Evolutionary conservation across 1,139 yeast species (phyloP).

Genomic region (Magnusiomyces sp.): DNA sequence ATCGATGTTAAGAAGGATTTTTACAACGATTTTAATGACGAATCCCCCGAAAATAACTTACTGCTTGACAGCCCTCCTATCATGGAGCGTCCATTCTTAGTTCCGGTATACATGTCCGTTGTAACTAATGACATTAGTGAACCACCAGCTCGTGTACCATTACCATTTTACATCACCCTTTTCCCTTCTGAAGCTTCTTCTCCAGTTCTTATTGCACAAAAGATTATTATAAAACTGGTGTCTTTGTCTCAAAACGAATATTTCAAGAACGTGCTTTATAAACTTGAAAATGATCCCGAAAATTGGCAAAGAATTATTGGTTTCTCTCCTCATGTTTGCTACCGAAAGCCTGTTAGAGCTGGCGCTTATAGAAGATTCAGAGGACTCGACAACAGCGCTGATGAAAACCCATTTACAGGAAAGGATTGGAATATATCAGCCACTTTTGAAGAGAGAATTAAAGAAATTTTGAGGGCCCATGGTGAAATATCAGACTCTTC

Average conservation of each 20-base stretch:
- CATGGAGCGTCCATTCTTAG: no score
- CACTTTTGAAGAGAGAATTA: not conserved
- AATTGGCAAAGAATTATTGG: not conserved
- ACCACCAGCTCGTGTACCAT: no score
- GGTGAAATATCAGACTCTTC: not conserved
- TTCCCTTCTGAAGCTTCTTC: slow-evolving; percentile 41
- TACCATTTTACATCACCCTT: slow-evolving; percentile 65
- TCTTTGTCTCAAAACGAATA: slow-evolving; percentile 1
- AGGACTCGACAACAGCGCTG: no score
- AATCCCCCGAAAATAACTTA: no score
- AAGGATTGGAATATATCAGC: not conserved
- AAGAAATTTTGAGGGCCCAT: not conserved
- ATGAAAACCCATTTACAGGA: slow-evolving; percentile 1
- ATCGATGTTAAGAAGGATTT: no score
- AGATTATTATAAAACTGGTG: slow-evolving; percentile 30
- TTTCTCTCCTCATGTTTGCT: not conserved
- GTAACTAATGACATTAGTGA: slow-evolving; percentile 14
- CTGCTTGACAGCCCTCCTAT: no score
- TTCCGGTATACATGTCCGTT: no score
- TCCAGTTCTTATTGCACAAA: slow-evolving; percentile 48
- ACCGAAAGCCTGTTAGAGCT: not conserved
- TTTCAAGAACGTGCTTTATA: slow-evolving; percentile 1
- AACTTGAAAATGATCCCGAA: not conserved
- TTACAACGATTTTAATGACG: slow-evolving; percentile 14
- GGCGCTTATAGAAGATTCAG: no score